phyloP scores from a whole-genome alignment of 768 basidiomycete species.

The Agrocybe praecox region DNA sequence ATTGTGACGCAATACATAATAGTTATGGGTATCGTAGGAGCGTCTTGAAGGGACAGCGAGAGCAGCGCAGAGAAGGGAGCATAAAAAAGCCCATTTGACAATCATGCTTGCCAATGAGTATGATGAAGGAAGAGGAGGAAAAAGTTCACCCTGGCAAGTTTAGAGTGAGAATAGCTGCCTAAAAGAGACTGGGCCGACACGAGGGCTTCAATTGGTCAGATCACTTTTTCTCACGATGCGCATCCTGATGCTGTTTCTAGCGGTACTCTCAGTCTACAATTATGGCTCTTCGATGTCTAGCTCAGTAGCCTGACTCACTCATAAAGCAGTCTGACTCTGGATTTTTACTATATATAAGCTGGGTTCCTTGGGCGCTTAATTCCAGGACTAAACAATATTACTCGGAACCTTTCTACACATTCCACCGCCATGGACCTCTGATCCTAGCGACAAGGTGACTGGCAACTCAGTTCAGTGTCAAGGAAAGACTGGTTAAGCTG shows the following conservation, averaged over 20 bases:
- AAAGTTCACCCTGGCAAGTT: neutral
- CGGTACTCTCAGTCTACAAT: no score
- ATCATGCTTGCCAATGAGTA: constrained; percentile 18
- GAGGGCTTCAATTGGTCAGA: no score
- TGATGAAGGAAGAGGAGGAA: constrained; percentile 9
- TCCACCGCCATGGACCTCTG: neutral
- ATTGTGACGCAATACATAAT: constrained; percentile 79
- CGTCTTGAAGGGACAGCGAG: constrained; percentile 49
- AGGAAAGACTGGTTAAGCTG: neutral
- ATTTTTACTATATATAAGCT: neutral
- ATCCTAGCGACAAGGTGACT: neutral
- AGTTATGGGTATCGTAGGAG: constrained; percentile 67
- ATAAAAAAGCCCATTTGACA: constrained; percentile 19
- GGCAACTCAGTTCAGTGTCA: neutral
- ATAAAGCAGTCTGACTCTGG: neutral
- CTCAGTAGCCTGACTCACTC: no score
- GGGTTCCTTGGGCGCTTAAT: neutral
- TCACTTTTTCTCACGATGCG: no score
- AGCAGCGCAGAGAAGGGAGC: constrained; percentile 14
- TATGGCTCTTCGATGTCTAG: no score
- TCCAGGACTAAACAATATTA: neutral
- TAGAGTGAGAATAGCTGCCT: neutral
- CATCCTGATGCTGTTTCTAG: no score
- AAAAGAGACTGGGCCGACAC: neutral
- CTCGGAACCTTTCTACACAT: neutral